Evolutionary conservation across 306 rosid genomes (phyloP).

Genomic region (Cyamopsis tetragonoloba): DNA sequence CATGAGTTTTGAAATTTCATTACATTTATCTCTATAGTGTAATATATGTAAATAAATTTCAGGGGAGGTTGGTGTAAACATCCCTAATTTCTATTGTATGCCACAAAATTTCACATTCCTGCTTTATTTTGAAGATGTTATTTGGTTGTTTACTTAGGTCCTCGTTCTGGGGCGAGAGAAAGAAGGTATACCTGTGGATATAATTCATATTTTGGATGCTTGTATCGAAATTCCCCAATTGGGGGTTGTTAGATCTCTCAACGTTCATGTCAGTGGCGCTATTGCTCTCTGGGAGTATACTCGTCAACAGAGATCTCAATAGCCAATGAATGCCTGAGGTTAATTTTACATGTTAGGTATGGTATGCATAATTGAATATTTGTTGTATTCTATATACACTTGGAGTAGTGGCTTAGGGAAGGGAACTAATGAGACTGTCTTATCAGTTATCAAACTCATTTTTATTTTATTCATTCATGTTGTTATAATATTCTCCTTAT

Average conservation of each 20-base stretch:
- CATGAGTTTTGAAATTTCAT: no score
- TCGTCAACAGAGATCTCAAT: conserved; percentile 78
- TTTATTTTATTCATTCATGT: no score
- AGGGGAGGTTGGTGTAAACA: no score
- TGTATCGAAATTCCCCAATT: conserved; percentile 91
- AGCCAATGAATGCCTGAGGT: conserved; percentile 19
- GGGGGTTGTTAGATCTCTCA: conserved; percentile 95
- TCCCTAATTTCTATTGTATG: neutral
- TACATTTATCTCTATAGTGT: no score
- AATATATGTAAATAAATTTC: no score
- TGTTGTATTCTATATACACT: conserved; percentile 28
- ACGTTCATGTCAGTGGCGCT: conserved; percentile 96
- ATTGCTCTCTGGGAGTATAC: conserved; percentile 97
- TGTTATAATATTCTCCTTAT: no score
- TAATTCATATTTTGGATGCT: conserved; percentile 82
- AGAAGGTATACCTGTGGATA: conserved; percentile 92
- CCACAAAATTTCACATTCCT: neutral
- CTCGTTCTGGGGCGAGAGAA: conserved; percentile 92
- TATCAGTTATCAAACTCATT: neutral
- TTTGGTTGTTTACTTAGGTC: conserved; percentile 52
- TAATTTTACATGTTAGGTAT: neutral
- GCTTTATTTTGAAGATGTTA: neutral
- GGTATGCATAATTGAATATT: no score
- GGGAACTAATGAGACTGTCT: neutral
- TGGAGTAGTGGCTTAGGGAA: neutral